Evolutionary conservation across 495 filamentous ascomycete genomes (phyloP).

Genomic region (Sabuloglossum arenarium): DNA sequence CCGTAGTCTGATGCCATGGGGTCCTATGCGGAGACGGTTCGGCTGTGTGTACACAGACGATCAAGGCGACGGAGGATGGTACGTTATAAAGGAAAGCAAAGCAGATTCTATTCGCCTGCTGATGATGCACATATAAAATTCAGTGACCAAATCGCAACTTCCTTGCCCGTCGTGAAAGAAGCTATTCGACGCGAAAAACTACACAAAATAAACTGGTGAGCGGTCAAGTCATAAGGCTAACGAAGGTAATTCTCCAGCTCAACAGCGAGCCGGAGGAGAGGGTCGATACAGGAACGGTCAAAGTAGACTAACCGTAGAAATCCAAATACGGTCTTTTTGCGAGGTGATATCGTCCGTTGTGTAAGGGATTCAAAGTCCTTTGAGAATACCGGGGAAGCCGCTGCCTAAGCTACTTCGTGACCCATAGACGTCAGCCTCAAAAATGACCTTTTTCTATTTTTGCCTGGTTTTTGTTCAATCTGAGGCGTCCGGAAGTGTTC

Average conservation of each 20-base stretch:
- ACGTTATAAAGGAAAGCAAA: not conserved
- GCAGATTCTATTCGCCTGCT: not conserved
- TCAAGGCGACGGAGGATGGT: not conserved
- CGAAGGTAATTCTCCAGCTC: not conserved
- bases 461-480: not conserved
- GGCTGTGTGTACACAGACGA: not conserved
- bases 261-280: not conserved
- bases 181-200: not conserved
- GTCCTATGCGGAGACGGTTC: not conserved
- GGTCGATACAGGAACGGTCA: not conserved
- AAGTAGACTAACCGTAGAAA: not conserved
- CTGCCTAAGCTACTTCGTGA: not conserved
- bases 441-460: not conserved
- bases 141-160: not conserved
- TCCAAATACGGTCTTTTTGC: not conserved
- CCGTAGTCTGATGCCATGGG: constrained; percentile 3
- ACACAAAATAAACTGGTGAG: not conserved
- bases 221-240: not conserved
- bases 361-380: not conserved
- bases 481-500: not conserved
- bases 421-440: not conserved
- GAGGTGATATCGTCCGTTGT: not conserved
- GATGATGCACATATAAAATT: not conserved
- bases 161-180: not conserved
- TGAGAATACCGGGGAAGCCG: not conserved